A percentile compares a stretch with the other conserved stretches of the same genome.
Evolutionary conservation across 2,329 filamentous ascomycete genomes (phyloP).

Genomic region (Allantophomopsis cytisporea): DNA sequence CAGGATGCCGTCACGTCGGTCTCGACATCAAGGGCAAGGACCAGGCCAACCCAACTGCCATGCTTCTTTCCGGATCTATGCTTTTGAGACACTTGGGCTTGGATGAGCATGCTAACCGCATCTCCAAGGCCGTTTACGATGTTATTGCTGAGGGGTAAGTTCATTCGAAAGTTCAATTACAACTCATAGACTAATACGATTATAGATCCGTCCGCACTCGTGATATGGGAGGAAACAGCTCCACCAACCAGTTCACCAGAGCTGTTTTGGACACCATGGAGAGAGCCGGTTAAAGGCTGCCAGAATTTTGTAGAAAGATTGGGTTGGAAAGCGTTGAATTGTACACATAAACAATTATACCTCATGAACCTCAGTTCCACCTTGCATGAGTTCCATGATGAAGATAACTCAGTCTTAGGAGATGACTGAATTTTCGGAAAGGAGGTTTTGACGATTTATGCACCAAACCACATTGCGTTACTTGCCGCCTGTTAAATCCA

Average conservation of each 20-base stretch:
- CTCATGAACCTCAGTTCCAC: too few species aligned
- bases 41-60: conserved; percentile 93
- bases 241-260: conserved; percentile 89
- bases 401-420: too few species aligned
- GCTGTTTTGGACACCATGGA: conserved; percentile 96
- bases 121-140: conserved; percentile 70
- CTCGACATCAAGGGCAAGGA: conserved; percentile 99
- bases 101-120: conserved; percentile 96
- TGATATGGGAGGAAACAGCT: conserved; percentile 87
- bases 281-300: conserved; percentile 21
- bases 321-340: too few species aligned
- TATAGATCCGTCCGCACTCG: conserved; percentile 71
- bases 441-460: too few species aligned
- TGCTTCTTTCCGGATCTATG: conserved; percentile 94
- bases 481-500: too few species aligned
- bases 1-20: conserved; percentile 96
- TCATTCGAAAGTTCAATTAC: conserved; percentile 1
- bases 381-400: too few species aligned
- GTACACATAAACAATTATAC: too few species aligned
- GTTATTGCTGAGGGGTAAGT: conserved; percentile 82
- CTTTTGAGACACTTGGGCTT: conserved; percentile 92
- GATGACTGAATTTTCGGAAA: too few species aligned
- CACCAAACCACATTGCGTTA: too few species aligned
- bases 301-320: too few species aligned
- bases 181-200: conserved; percentile 15